phyloP scores from a whole-genome alignment of 2,329 filamentous ascomycete species.

The Cladosporium sp. region DNA sequence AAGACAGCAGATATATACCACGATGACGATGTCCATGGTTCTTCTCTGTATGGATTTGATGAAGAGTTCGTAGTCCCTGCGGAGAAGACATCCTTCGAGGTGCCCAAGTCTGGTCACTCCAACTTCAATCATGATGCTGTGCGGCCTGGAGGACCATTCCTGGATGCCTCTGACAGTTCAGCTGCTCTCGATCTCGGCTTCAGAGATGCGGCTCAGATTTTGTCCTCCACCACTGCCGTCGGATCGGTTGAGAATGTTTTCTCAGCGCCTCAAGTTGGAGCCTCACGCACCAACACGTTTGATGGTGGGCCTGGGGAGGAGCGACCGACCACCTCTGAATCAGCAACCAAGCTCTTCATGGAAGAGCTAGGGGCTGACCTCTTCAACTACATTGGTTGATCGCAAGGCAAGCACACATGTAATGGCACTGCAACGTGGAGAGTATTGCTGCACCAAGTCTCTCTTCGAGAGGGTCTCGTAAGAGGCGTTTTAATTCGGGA shows the following conservation, averaged over 20 bases:
- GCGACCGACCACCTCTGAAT: slow-evolving; percentile 11
- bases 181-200: not conserved
- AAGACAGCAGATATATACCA: not conserved
- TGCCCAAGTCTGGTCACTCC: not conserved
- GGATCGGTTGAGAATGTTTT: not conserved
- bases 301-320: not conserved
- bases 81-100: not conserved
- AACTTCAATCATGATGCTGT: not conserved
- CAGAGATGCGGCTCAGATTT: not conserved
- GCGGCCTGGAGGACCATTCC: not conserved
- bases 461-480: not conserved
- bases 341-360: slow-evolving; percentile 24
- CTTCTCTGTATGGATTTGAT: not conserved
- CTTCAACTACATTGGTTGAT: slow-evolving; percentile 23
- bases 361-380: slow-evolving; percentile 25
- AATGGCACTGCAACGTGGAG: not conserved
- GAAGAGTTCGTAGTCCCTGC: not conserved
- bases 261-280: not conserved
- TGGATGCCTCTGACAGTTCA: slow-evolving; percentile 7
- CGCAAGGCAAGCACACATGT: not conserved
- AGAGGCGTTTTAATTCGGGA: too few species aligned
- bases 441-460: not conserved
- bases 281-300: too few species aligned
- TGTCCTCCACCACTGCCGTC: not conserved
- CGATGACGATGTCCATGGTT: not conserved